Base-by-base conservation (phyloP, 805 yeast genomes). In the Cyberlindnera saturnus region DNA sequence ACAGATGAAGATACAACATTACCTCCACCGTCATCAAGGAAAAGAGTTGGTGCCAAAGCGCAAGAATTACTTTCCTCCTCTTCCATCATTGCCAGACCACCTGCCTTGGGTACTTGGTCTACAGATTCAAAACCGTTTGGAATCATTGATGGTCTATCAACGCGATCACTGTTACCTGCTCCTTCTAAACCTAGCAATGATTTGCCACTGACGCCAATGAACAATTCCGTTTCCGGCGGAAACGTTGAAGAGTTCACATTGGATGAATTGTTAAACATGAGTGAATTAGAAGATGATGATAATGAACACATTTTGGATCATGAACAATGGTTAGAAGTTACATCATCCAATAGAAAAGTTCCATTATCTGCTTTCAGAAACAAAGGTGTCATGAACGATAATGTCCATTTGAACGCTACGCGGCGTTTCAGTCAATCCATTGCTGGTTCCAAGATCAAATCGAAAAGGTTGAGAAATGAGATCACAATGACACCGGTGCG, bases 281-380 rank as follows among this genome's bases (percentile, higher is more conserved):
- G 91, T 60, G 96, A 86, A 59, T 69, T 89, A 48, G 96, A 86
- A 54, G 86, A 85, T 49, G 84, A 75, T 43, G 83, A 79, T 26
- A 75, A 75, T 46, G 82, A 78, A 41, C 74, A 66, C 4, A 65
- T 62, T 1, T 46, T 53, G 23, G 60, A 71, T 58, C 66, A 70
- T 57, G 57, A 62, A 37, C 55, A 56, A 13, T 56, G 66, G 48
- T 41, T 63, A 40, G 60, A 66, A 55, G 48, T 60, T 37, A 51
- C 65, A 40, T 72, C 61, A 45, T 66, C 63, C 60, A 63, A 64
- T 57, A 76, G 74, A 59, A 72, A 72, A 43, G 81, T 88, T 8
- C 97, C 97, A 4, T 65, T 90, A 34, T 86, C 95, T 2, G 97
- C 97, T 1, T 91, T 91, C 62, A 71, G 98, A 57, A 90, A 88